Base-by-base conservation (phyloP, 2,329 filamentous ascomycete species). In the Sphaerulina musiva region DNA sequence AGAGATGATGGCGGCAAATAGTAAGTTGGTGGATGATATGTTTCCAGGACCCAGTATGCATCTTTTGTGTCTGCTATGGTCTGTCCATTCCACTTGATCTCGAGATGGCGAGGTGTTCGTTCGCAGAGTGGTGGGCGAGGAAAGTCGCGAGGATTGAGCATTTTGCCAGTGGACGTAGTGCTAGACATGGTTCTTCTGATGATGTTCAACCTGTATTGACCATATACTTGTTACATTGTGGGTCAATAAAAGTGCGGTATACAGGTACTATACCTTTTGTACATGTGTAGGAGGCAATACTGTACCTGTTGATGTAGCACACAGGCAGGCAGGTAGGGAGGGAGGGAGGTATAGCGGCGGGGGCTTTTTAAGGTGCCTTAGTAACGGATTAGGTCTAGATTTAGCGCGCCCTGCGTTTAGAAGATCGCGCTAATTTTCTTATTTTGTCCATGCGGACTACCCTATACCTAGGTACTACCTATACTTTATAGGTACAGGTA, bases 11-110 rank as follows among this genome's bases (percentile, higher is more conserved):
- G 75, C 1, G 82, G 80, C 4, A 85, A 70, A 64, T 84, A 84
- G 67, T 84, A 84, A 29, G 81, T 83, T 4, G 81, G 82, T 34
- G 81, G 79, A 61, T 84, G 81, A 59, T 80, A 79, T 14, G 80
- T 83, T 66, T 84, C 80, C 34, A 84, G 70, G 3, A 81, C 80
- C 81, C 81, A 83, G 65, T 77, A 83, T 2, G 76, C 80, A 44
- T 80, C 74, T 51, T 71, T 77, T 6, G 81, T 83, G 42, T 84
- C 79, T 9, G 80, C 81, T 57, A 84, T 77, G 46, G 75, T 69
- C 44, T 77, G 69, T 17, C 75, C 77, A 26, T 77, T 72, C 74
- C 78, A 83, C 64, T 76, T 79, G 57, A 85, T 75, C 54, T 69
- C 56, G 45, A 85, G 69, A 63, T 81, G 80, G 47, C 78, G 72